phyloP scores from a whole-genome alignment of 768 basidiomycete species.

The Collybia sp. region DNA sequence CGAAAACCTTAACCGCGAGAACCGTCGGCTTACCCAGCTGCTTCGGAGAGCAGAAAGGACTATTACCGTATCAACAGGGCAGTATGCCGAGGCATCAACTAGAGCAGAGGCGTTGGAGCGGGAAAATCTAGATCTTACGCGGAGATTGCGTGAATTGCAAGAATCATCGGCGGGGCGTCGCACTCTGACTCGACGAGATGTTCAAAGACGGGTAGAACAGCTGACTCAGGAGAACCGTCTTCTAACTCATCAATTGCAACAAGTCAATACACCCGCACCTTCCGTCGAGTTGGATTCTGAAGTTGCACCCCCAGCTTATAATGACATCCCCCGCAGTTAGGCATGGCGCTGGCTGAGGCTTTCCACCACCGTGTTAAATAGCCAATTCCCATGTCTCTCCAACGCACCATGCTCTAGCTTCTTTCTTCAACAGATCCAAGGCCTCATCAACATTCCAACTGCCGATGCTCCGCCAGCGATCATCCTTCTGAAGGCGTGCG shows the following conservation, averaged over 20 bases:
- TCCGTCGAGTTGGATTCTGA: slow-evolving; percentile 15
- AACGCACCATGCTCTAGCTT: slow-evolving; percentile 31
- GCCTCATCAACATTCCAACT: slow-evolving; percentile 63
- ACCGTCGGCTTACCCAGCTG: slow-evolving; percentile 19
- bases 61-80: slow-evolving; percentile 23
- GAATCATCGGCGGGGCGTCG: slow-evolving; percentile 13
- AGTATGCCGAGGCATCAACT: slow-evolving; percentile 15
- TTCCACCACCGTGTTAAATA: slow-evolving; percentile 8
- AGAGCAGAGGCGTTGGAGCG: slow-evolving; percentile 21
- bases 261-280: slow-evolving; percentile 1
- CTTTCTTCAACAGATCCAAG: slow-evolving; percentile 37
- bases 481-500: slow-evolving; percentile 45
- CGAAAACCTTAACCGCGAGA: slow-evolving; percentile 29
- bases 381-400: slow-evolving; percentile 39
- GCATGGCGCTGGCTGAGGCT: no score
- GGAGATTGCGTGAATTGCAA: slow-evolving; percentile 21
- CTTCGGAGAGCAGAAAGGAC: slow-evolving; percentile 24
- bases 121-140: slow-evolving; percentile 32
- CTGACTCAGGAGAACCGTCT: slow-evolving; percentile 21
- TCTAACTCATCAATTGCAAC: slow-evolving; percentile 13
- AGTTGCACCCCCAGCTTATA: slow-evolving; percentile 29
- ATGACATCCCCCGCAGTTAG: slow-evolving; percentile 12
- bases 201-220: slow-evolving; percentile 20
- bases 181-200: slow-evolving; percentile 13
- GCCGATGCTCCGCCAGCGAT: slow-evolving; percentile 61